Base-by-base conservation (phyloP, 176 grass and related monocot species). In the Saccharum spontaneum region DNA sequence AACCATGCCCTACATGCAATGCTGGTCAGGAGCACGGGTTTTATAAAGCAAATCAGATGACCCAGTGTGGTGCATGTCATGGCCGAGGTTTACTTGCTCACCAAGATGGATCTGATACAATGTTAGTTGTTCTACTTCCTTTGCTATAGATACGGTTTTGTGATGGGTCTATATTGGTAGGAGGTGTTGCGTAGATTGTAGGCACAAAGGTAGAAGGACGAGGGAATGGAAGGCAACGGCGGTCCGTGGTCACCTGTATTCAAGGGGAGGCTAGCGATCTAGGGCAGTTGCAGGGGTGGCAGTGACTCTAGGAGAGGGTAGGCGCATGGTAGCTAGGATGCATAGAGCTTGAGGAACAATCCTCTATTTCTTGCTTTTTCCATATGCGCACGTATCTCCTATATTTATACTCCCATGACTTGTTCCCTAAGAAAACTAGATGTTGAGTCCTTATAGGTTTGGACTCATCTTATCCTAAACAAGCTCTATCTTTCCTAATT, bases 11-110 rank as follows among this genome's bases (percentile, higher is more conserved):
- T 82, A 86, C 69, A 23, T 98, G 96, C 52, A 98, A 95, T 87
- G 64, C 88, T 90, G 86, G 85, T 78, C 85, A 92, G 68, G 76
- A 92, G 60, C 37, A 67, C 10, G 86, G 88, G 9, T 86, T 79
- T 86, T 95, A 91, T 70, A 89, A 90, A 75, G 93, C 91, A 94
- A 94, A 95, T 82, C 91, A 95, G 86, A 94, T 90, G 89, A 88
- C 44, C 17, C 52, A 77, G 20, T 98, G 96, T 67, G 34, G 89
- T 89, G 55, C 77, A 75, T 98, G 96, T 85, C 72, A 94, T 73
- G 93, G 96, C 37, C 85, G 91, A 83, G 93, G 96, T 79, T 79
- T 95, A 78, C 91, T 90, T 3, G 91, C 96, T 87, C 89, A 92
- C 87, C 76, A 87, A 79, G 96, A 98, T 91, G 96, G 91, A 86